Evolutionary conservation across 2,329 filamentous ascomycete species (phyloP), one percentile per base, ranked within the genome.

Genomic region (Neopestalotiopsis sp.): DNA sequence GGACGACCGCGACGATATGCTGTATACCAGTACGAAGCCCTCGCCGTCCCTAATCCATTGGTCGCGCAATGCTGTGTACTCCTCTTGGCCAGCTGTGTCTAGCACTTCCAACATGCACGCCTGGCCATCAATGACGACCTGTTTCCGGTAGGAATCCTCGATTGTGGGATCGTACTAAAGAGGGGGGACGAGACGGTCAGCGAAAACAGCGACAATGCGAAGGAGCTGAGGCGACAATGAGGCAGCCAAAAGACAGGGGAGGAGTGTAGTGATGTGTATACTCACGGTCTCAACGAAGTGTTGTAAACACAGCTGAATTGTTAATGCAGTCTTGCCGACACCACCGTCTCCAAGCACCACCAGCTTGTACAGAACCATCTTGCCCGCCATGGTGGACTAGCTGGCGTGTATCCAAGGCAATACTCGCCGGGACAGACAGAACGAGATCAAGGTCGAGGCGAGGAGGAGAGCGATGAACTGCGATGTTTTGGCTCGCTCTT

Each of bases 41-140:
- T 99, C 96, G 74, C 96, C 95, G 78, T 98, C 95, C 75, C 96
- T 91, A 80, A 98, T 98, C 95, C 95, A 98, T 84, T 98, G 96
- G 81, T 98, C 96, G 78, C 96, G 89, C 76, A 98, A 85, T 61
- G 96, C 96, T 72, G 95, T 98, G 83, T 98, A 99, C 84, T 99
- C 96, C 84, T 99, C 96, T 81, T 99, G 96, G 69, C 96, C 96
- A 66, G 96, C 96, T 67, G 96, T 99, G 83, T 99, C 96, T 76
- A 98, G 89, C 62, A 97, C 94, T 82, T 98, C 95, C 77, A 98
- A 90, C 95, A 98, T 98, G 85, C 95, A 98, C 59, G 95, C 94
- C 81, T 97, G 94, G 71, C 91, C 89, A 79, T 98, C 96, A 81
- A 98, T 98, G 78, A 97, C 93, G 70, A 95, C 92, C 81, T 95